Evolutionary conservation across 2,329 filamentous ascomycete genomes (phyloP).

Genomic region (Lasiodiplodia sp.): DNA sequence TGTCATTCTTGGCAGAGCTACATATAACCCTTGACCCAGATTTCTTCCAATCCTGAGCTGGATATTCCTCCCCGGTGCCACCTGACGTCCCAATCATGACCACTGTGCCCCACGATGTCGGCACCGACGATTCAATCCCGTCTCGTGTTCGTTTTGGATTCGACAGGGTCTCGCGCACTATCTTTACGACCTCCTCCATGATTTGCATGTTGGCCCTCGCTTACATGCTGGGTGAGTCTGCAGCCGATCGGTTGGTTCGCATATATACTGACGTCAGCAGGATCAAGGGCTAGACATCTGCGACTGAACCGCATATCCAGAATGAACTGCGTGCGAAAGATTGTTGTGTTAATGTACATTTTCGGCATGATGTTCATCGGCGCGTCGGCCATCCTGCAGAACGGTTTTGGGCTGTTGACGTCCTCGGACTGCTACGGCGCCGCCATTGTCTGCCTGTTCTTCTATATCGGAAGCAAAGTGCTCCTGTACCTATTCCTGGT

Average conservation of each 20-base stretch:
- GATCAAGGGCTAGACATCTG: constrained; percentile 38
- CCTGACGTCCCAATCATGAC: not conserved
- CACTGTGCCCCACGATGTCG: not conserved
- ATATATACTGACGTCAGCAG: constrained; percentile 28
- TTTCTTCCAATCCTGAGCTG: too few relatives aligned
- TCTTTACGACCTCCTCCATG: constrained; percentile 35
- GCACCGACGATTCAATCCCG: not conserved
- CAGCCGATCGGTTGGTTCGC: too few relatives aligned
- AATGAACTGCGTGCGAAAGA: constrained; percentile 42
- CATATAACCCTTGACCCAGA: not conserved
- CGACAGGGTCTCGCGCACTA: constrained; percentile 21
- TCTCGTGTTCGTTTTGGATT: not conserved
- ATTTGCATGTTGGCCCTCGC: constrained; percentile 41
- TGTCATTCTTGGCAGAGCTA: not conserved
- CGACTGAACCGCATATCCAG: constrained; percentile 32
- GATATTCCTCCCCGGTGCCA: too few relatives aligned
- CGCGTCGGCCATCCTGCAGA: constrained; percentile 43
- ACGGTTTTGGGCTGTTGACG: constrained; percentile 41
- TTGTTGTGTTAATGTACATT: constrained; percentile 46
- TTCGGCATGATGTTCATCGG: constrained; percentile 46
- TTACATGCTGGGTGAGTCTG: constrained; percentile 37
- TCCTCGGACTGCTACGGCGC: constrained; percentile 41
- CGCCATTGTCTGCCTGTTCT: constrained; percentile 48
- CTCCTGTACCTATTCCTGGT: constrained; percentile 35
- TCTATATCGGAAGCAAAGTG: constrained; percentile 46